Percentiles rank a stretch among this genome's conserved stretches.
Evolutionary conservation across 2,329 filamentous ascomycete genomes (phyloP).

Genomic region (Cryphonectria parasitica): DNA sequence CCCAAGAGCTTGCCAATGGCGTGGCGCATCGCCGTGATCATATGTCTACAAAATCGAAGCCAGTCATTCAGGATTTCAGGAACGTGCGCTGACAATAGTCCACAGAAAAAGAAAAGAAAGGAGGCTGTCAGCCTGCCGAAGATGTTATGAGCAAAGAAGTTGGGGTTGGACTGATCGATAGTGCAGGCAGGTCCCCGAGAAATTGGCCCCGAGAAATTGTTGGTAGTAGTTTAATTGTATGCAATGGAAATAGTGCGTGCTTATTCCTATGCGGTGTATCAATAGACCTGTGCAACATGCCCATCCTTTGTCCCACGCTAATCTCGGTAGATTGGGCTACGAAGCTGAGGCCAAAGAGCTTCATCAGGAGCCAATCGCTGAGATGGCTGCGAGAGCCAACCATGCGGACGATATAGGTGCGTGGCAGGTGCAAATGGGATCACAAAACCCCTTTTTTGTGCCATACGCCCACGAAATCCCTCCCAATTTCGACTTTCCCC

Average conservation of each 20-base stretch:
- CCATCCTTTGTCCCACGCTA: background rate
- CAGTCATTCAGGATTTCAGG: background rate
- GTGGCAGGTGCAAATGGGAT: background rate
- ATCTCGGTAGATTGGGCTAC: background rate
- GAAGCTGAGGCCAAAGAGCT: background rate
- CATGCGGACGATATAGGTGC: background rate
- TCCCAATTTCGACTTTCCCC: background rate
- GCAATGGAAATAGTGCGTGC: background rate
- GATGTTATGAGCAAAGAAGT: background rate
- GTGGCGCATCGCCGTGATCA: background rate
- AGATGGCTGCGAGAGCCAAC: background rate
- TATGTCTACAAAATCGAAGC: background rate
- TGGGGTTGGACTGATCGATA: background rate
- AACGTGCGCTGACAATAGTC: background rate
- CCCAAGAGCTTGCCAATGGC: background rate
- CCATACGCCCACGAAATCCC: slow-evolving; percentile 1
- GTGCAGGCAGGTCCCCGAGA: background rate
- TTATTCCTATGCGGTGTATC: background rate
- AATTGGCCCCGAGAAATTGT: too few species aligned
- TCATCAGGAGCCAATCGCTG: background rate
- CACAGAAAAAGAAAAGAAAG: background rate
- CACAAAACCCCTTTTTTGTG: slow-evolving; percentile 5
- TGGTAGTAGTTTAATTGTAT: background rate
- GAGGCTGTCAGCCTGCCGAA: background rate
- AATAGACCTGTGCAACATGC: background rate